Conservation (phyloP, 495 filamentous ascomycete species). For the Xylaria curta region DNA sequence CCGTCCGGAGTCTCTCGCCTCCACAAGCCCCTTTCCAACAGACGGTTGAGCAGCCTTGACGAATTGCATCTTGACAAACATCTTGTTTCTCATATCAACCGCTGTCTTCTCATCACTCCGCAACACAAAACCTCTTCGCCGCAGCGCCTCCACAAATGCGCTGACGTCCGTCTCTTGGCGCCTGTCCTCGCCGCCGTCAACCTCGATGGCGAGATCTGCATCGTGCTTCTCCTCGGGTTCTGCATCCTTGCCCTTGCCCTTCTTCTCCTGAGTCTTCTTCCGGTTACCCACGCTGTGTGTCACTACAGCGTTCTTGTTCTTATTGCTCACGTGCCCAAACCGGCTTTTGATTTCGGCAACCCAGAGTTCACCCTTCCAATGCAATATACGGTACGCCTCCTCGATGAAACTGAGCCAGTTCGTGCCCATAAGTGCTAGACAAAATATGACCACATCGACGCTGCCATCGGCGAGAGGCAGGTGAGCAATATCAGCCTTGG, state of each 20-base stretch:
- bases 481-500: constrained; percentile 84
- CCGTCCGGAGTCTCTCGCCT: constrained; percentile 43
- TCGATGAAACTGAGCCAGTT: constrained; percentile 97
- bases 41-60: constrained; percentile 74
- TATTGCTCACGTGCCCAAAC: constrained; percentile 67
- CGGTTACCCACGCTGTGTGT: constrained; percentile 67
- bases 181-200: constrained; percentile 56
- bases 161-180: constrained; percentile 79
- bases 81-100: constrained; percentile 87
- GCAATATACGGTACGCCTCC: constrained; percentile 87
- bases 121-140: constrained; percentile 78
- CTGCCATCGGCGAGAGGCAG: constrained; percentile 73
- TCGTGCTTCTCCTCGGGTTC: constrained; percentile 54
- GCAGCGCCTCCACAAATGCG: constrained; percentile 86
- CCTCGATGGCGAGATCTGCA: constrained; percentile 56
- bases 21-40: constrained; percentile 69
- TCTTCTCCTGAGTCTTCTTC: constrained; percentile 57
- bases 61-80: constrained; percentile 98
- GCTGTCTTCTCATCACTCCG: constrained; percentile 59
- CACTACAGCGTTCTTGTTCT: constrained; percentile 60
- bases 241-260: constrained; percentile 56
- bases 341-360: constrained; percentile 94
- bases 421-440: constrained; percentile 96
- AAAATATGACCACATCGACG: constrained; percentile 89
- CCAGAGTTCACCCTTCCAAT: constrained; percentile 95